phyloP scores from a whole-genome alignment of 2,329 filamentous ascomycete species.

The Trichoderma gracile region DNA sequence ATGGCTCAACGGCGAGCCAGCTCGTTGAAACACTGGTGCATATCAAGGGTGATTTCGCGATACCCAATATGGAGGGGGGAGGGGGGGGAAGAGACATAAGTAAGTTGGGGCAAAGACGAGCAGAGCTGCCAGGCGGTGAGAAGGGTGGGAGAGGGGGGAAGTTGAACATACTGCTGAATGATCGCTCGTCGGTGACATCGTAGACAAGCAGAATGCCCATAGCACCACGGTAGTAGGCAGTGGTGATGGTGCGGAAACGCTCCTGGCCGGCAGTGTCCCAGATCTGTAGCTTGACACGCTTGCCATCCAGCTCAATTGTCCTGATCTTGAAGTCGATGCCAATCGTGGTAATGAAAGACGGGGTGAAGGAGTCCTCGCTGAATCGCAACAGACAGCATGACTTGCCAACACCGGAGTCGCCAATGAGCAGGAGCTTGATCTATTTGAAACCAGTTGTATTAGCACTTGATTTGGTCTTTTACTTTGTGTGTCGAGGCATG shows the following conservation, averaged over 20 bases:
- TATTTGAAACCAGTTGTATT: conserved; percentile 42
- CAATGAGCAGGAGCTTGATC: conserved; percentile 97
- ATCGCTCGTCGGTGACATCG: conserved; percentile 95
- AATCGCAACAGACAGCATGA: conserved; percentile 96
- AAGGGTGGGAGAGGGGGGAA: conserved; percentile 7
- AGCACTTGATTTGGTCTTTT: background rate
- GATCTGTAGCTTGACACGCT: conserved; percentile 98
- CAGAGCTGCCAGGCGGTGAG: conserved; percentile 11
- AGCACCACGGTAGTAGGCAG: conserved; percentile 95
- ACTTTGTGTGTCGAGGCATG: background rate
- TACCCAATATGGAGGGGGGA: background rate
- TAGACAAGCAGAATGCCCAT: conserved; percentile 98
- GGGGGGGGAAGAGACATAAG: background rate
- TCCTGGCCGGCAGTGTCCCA: conserved; percentile 99
- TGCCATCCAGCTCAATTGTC: conserved; percentile 97
- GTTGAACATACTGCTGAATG: conserved; percentile 78
- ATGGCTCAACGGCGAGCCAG: background rate
- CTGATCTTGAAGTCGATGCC: conserved; percentile 99
- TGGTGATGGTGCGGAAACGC: conserved; percentile 97
- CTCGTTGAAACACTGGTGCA: background rate
- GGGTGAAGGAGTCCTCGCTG: conserved; percentile 96
- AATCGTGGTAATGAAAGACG: conserved; percentile 98
- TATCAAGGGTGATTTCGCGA: background rate
- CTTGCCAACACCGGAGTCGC: conserved; percentile 95
- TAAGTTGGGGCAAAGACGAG: background rate